Conservation (phyloP, 1,284 basidiomycete genomes). For the Anthracocystis setariae region DNA sequence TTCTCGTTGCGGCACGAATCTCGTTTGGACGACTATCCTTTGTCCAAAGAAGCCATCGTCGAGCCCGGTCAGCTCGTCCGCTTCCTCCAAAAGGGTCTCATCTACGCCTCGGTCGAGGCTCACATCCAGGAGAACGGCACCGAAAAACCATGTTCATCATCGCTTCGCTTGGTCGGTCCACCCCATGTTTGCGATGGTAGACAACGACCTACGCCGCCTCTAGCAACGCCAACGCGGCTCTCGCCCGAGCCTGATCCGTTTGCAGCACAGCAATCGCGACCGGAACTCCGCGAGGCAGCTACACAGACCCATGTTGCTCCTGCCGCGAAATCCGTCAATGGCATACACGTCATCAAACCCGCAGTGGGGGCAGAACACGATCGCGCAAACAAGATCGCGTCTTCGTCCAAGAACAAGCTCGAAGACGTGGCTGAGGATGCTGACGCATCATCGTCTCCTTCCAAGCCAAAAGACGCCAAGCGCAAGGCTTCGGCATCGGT, state of each 20-base stretch:
- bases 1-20: slow-evolving; percentile 65
- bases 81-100: slow-evolving; percentile 62
- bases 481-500: slow-evolving; percentile 48
- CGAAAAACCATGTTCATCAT: slow-evolving; percentile 60
- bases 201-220: slow-evolving; percentile 36
- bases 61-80: slow-evolving; percentile 63
- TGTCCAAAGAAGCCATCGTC: slow-evolving; percentile 61
- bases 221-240: slow-evolving; percentile 35
- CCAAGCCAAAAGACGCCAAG: slow-evolving; percentile 42
- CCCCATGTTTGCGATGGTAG: slow-evolving; percentile 62
- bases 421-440: slow-evolving; percentile 39
- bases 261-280: slow-evolving; percentile 21
- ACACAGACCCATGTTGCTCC: slow-evolving; percentile 33
- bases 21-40: slow-evolving; percentile 62
- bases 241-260: slow-evolving; percentile 51
- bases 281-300: slow-evolving; percentile 36
- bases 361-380: slow-evolving; percentile 12
- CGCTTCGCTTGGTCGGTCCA: slow-evolving; percentile 56
- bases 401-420: slow-evolving; percentile 55
- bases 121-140: slow-evolving; percentile 58
- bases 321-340: slow-evolving; percentile 25
- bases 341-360: slow-evolving; percentile 22
- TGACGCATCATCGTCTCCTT: slow-evolving; percentile 13
- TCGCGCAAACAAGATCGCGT: slow-evolving; percentile 42
- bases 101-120: slow-evolving; percentile 64